A percentile compares a stretch with the other conserved stretches of the same genome.
phyloP scores from a whole-genome alignment of 768 basidiomycete genomes.

The Leccinum boreale region DNA sequence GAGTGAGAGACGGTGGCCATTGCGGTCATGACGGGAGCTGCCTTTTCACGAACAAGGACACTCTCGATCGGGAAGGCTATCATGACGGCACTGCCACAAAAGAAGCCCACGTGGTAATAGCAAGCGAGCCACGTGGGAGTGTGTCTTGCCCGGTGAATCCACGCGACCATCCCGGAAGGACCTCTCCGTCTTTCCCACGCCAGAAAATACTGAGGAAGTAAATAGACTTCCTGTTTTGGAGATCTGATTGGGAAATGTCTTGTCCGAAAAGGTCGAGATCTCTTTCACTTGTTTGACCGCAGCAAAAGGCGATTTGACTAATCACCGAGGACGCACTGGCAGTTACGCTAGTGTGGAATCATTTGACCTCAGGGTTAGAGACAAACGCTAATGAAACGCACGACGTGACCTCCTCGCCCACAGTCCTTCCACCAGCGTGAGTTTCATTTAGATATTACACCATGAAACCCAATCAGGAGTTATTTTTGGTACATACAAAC shows the following conservation, averaged over 20 bases:
- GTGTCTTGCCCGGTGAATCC: constrained; percentile 12
- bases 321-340: neutral
- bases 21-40: constrained; percentile 7
- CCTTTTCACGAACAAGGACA: constrained; percentile 41
- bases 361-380: neutral
- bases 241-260: neutral
- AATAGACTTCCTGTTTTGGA: neutral
- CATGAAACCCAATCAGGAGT: neutral
- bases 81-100: constrained; percentile 30
- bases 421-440: neutral
- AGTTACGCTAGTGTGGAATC: neutral
- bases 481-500: neutral
- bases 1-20: constrained; percentile 9
- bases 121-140: constrained; percentile 36
- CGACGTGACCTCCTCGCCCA: constrained; percentile 2
- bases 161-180: neutral
- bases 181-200: neutral
- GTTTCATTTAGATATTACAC: constrained; percentile 10
- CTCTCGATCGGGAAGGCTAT: constrained; percentile 37
- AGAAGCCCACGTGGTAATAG: constrained; percentile 30
- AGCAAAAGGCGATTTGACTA: neutral
- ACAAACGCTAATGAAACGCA: neutral
- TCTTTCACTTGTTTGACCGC: neutral
- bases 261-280: neutral
- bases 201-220: neutral